Base-by-base conservation (phyloP, 306 rosid species). In the Sesbania bispinosa region DNA sequence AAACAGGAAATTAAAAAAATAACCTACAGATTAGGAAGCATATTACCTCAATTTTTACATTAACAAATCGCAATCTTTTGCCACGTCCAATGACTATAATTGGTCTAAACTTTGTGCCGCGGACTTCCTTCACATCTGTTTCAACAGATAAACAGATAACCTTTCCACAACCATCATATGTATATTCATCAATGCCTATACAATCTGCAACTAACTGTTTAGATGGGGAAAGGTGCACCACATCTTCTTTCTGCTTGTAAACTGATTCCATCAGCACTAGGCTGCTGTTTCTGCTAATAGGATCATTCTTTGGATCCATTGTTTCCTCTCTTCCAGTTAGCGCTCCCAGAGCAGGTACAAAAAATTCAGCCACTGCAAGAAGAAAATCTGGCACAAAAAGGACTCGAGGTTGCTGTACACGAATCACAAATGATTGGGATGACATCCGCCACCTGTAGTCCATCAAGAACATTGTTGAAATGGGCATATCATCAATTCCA, bases 321-420 rank as follows among this genome's bases (percentile, higher is more conserved):
- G 83, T 75, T 83, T 94, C 99, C 72, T 94, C 97, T 82, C 97
- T 88, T 78, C 99, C 99, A 32, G 95, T 94, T 26, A 94, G 83
- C 77, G 91, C 73, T 59, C 97, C 87, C 75, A 94, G 81, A 69
- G 97, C 84, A 62, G 99, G 99, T 58, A 94, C 96, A 85, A 94
- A 91, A 82, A 89, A 91, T 78, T 94, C 99, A 33, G 88, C 90
- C 83, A 89, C 96, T 27, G 97, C 97, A 71, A 94, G 88, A 80
- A 94, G 96, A 67, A 91, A 94, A 84, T 94, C 99, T n/a, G 97
- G 96, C 65, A 91, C 97, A 55, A 91, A 93, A 74, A 94, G 96
- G 76, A 91, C 93, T 30, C 99, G 87, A 42, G 99, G 99, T 77
- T 94, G 99, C 80, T 94, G 99, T 76, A 89, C 75, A 71, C 97